A percentile compares a stretch with the other conserved stretches of the same genome.
These are phyloP conservation scores for Fragaria vesca DNA, from an alignment of 306 rosid genomes.

Conservation along the genomic window DNA sequence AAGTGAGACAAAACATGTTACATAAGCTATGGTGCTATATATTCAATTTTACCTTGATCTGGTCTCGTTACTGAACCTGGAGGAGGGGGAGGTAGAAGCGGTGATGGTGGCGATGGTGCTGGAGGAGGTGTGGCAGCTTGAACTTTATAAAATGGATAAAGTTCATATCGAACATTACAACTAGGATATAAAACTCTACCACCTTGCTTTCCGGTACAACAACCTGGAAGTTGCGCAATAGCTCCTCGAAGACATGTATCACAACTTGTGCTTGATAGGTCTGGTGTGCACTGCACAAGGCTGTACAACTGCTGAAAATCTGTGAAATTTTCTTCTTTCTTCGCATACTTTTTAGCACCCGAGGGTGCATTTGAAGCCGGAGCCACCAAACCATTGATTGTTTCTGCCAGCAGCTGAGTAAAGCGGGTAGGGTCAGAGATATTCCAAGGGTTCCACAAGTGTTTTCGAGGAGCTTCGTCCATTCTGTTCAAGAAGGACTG, in stretches of 20 bases:
- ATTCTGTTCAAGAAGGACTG: constrained; percentile 10
- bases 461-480: rapidly evolving
- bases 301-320: constrained; percentile 12
- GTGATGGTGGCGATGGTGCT: neutral
- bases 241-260: constrained; percentile 1
- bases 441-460: rapidly evolving
- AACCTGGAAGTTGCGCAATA: neutral
- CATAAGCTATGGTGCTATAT: neutral
- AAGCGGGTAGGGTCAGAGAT: neutral
- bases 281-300: constrained; percentile 41
- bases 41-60: neutral
- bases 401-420: neutral
- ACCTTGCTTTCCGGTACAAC: constrained; percentile 22
- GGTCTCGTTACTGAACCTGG: neutral
- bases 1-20: neutral
- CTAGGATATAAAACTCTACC: constrained; percentile 28
- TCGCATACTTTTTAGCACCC: constrained; percentile 14
- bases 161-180: constrained; percentile 33
- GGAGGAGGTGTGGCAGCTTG: neutral
- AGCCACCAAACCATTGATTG: neutral
- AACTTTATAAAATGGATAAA: neutral
- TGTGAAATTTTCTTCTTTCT: neutral
- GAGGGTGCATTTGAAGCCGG: neutral
- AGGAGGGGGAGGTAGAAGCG: neutral
- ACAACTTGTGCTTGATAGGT: constrained; percentile 23